Evolutionary conservation across 768 basidiomycete genomes (phyloP), one percentile per base, ranked within the genome.

Genomic region (Macrolepiota albuminosa): DNA sequence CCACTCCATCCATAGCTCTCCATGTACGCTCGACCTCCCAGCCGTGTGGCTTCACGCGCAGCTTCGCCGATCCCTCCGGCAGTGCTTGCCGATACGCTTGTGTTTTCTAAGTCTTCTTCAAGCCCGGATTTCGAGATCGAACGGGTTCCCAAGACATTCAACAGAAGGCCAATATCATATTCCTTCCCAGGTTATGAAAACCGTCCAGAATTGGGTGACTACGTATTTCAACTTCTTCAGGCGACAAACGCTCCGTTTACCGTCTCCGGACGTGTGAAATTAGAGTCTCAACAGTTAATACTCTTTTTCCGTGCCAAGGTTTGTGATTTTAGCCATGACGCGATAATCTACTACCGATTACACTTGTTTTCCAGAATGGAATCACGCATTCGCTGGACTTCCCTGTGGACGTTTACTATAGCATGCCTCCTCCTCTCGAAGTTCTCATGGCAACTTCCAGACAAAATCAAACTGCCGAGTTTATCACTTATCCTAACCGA

Each of bases 261-360:
- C 1, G 79, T 85, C 13, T 82, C 81, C 11, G 90, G 91, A 0
- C 78, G 85, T 36, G 86, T 91, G 50, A 86, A 86, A 7, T 73
- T 90, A 43, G 88, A 91, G 71, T 82, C 86, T 18, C 78, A 84
- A 3, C 81, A 82, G 61, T 73, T 91, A 40, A 81, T 84, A 13
- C 73, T 93, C 56, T 92, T 92, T 76, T 93, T 93, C 76, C 80
- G 90, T 24, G 84, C 88, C 43, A 88, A 88, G 82, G 91, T 86
- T 63, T 45, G 79, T 70, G 24, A 13, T 36, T 46, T 47, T 8
- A 42, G 51, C 40, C 42, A 47, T 40, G 9, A 8, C 9, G 21
- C 51, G 7, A n/a, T 3, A 0, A 46, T 37, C 14, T 10, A 56
- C 37, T 24, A 14, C 29, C 21, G 36, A 57, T 61, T 50, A 68